Base-by-base conservation (phyloP, 257 asterid species). In the Solanum pimpinellifolium region DNA sequence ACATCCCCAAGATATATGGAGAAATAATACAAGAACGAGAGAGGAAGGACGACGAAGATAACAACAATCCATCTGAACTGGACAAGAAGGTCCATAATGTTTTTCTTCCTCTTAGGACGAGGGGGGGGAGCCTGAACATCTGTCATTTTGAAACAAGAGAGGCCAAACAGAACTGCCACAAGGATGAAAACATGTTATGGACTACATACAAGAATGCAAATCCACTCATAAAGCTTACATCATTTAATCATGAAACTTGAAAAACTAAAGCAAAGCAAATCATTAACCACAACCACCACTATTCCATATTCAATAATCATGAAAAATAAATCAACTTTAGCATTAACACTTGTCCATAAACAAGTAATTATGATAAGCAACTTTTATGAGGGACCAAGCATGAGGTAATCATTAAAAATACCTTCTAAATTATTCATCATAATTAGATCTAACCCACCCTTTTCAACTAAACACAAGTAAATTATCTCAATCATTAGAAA, bases 31-130 rank as follows among this genome's bases (percentile, higher is more conserved):
- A 93, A 84, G 93, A 88, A 93, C 85, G 98, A 95, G 87, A 96
- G 90, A 35, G 99, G 99, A 85, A 95, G 95, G 62, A 96, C 98
- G 23, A 96, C 90, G 75, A 95, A 95, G 92, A 96, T 93, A 72
- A 96, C 99, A 29, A 96, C 37, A 76, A 96, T 94, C 99, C 99
- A 96, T 92, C 99, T 92, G 91, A 96, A 92, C 73, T 93, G 88
- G 83, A 96, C 97, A 72, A 96, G 94, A 90, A 90, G 93, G 91
- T 96, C 99, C 90, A 96, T 97, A 95, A 92, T 91, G 33, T 87
- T 49, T 94, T 91, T 94, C 98, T 96, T 96, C 87, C 99, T 94
- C 94, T 95, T 96, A 47, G 99, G 99, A 83, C 98, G 96, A n/a
- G 91, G 86, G 6, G 98, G 98, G 5, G 98, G 98, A 81, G 96